Percentiles rank a stretch among this genome's conserved stretches.
These are phyloP conservation scores for Nissolia schottii DNA, from an alignment of 306 rosid species.

Conservation along the genomic window DNA sequence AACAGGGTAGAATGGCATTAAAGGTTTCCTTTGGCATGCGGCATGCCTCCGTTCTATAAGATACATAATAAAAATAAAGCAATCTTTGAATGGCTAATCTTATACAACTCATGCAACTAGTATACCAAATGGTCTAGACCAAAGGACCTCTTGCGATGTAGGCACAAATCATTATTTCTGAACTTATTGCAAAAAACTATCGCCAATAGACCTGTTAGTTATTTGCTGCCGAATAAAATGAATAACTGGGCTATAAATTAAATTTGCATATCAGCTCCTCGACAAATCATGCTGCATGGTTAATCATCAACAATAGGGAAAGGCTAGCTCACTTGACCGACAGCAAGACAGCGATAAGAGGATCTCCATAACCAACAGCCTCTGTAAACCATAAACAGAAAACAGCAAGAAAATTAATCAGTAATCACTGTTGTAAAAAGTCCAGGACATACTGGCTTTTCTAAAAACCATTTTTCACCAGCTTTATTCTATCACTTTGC, in stretches of 20 bases:
- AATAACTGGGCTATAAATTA: slow-evolving; percentile 16
- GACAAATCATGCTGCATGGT: background rate
- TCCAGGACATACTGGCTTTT: background rate
- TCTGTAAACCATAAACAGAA: slow-evolving; percentile 50
- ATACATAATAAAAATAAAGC: background rate
- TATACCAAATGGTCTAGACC: background rate
- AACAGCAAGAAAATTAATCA: background rate
- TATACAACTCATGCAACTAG: slow-evolving; percentile 1
- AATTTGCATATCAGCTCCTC: slow-evolving; percentile 24
- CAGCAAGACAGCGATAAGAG: slow-evolving; percentile 77
- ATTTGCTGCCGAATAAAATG: background rate
- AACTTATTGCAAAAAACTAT: background rate
- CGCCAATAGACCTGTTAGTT: background rate
- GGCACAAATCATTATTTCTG: slow-evolving; percentile 20
- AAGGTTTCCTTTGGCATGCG: background rate
- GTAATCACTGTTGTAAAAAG: background rate
- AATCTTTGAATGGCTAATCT: background rate
- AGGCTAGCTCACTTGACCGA: slow-evolving; percentile 47
- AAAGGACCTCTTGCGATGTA: background rate
- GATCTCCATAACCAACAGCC: slow-evolving; percentile 84
- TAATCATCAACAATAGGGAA: background rate
- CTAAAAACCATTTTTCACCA: background rate
- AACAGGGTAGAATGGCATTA: background rate
- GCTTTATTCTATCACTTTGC: background rate
- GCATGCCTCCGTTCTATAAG: background rate